Conservation (phyloP, 1,284 basidiomycete species). For the Ustilago crameri region DNA sequence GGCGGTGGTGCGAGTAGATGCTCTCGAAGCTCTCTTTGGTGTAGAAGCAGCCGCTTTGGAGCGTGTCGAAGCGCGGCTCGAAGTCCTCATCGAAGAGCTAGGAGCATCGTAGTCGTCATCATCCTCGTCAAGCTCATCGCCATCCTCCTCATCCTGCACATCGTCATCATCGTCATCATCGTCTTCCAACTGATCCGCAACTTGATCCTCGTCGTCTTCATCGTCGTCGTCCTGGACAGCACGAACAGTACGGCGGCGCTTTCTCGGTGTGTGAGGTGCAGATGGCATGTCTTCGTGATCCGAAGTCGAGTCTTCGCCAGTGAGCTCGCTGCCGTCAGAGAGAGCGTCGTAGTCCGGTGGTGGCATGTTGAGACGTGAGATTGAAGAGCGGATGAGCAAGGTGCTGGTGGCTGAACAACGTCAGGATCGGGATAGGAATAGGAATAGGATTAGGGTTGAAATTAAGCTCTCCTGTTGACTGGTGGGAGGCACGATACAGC, state of each 20-base stretch:
- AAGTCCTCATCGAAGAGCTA: conserved; percentile 4
- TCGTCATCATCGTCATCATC: conserved; percentile 56
- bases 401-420: not conserved
- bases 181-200: conserved; percentile 28
- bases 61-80: conserved; percentile 2
- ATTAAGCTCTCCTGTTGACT: not conserved
- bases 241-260: conserved; percentile 24
- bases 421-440: not conserved
- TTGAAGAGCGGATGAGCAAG: not conserved
- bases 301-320: conserved; percentile 22
- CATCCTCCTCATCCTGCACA: conserved; percentile 61
- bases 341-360: conserved; percentile 35
- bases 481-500: no score
- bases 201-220: conserved; percentile 34
- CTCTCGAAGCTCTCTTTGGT: conserved; percentile 20
- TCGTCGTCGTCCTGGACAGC: conserved; percentile 25
- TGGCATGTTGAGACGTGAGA: not conserved
- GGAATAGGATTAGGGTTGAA: not conserved
- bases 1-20: conserved; percentile 19
- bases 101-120: conserved; percentile 58
- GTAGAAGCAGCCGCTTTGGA: conserved; percentile 7
- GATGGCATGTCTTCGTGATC: conserved; percentile 23
- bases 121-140: conserved; percentile 62
- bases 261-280: conserved; percentile 32
- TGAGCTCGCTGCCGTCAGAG: conserved; percentile 42